Evolutionary conservation across 768 basidiomycete genomes (phyloP), one percentile per base, ranked within the genome.

Genomic region (Leucocoprinus sp.): DNA sequence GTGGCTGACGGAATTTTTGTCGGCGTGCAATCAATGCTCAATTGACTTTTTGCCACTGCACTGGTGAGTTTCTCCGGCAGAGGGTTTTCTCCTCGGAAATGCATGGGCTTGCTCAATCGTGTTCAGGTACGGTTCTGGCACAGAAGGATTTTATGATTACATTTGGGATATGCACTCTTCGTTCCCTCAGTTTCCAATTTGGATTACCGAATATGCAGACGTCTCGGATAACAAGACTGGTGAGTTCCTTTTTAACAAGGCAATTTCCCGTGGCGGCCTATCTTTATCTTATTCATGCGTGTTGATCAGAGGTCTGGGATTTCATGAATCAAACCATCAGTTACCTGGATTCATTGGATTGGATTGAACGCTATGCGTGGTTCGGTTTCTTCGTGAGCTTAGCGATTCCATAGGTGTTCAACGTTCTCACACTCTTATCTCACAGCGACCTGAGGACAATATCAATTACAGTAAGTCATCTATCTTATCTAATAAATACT

Each of bases 161-260:
- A 58, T 82, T 21, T 67, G 70, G 58, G 67, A 74, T 51, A 68
- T 79, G 36, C 73, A 80, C 50, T 56, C 62, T 5, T 60, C 68
- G 6, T 82, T 68, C 49, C 71, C 69, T 42, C 50, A 77, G 37
- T 60, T 61, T 22, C 71, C 77, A 2, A 62, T 82, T 14, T 84
- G 81, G 81, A 68, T 84, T 4, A 82, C 80, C 4, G 81, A 82
- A 52, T 82, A 66, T 57, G 77, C 76, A 0, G 76, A 76, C 45
- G 76, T 72, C 37, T 73, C 74, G 26, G 57, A 62, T 36, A 72
- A 72, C 54, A 60, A 62, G 38, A 61, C 61, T 35, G 69, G 70
- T 68, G 37, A 42, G 62, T n/a, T 28, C 31, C 21, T 36, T 39
- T 4, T 39, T 17, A 17, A 17, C 26, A n/a, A 26, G 15, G n/a